These are phyloP conservation scores for Thymus mandschuricus DNA, from an alignment of 257 asterid species.

Conservation along the genomic window DNA sequence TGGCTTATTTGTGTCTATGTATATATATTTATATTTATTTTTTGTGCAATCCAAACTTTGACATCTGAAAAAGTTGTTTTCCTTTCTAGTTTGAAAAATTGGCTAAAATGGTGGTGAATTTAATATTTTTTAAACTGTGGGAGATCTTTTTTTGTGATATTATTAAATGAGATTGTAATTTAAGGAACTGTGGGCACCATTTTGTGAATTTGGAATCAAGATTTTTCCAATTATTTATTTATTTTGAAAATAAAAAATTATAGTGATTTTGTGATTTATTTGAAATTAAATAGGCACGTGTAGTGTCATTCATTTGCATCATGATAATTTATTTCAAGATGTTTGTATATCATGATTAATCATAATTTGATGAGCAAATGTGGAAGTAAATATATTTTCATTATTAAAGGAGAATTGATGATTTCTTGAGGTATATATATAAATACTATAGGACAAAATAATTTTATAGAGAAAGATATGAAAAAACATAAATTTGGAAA, in stretches of 20 bases:
- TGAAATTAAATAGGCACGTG: neutral
- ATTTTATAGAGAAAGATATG: neutral
- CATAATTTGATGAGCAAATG: neutral
- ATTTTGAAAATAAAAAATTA: neutral
- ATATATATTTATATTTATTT: neutral
- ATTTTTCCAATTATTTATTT: neutral
- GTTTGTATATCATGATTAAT: neutral
- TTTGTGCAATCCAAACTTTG: slow-evolving; percentile 26
- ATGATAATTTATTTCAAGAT: neutral
- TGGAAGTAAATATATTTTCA: neutral
- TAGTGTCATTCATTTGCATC: neutral
- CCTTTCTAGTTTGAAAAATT: slow-evolving; percentile 19
- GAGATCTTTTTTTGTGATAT: slow-evolving; percentile 27
- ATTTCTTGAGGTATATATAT: neutral
- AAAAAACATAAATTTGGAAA: neutral
- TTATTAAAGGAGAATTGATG: neutral
- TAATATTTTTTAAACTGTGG: slow-evolving; percentile 20
- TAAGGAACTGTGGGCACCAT: slow-evolving; percentile 20
- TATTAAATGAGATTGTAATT: slow-evolving; percentile 26
- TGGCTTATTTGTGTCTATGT: slow-evolving; percentile 20
- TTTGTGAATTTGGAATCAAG: neutral
- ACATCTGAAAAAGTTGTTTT: slow-evolving; percentile 28
- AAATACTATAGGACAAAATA: slow-evolving; percentile 2
- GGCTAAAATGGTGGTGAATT: slow-evolving; percentile 31
- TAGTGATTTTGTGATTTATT: neutral